Conservation (phyloP, 257 asterid genomes). For the Penstemon newberryi region DNA sequence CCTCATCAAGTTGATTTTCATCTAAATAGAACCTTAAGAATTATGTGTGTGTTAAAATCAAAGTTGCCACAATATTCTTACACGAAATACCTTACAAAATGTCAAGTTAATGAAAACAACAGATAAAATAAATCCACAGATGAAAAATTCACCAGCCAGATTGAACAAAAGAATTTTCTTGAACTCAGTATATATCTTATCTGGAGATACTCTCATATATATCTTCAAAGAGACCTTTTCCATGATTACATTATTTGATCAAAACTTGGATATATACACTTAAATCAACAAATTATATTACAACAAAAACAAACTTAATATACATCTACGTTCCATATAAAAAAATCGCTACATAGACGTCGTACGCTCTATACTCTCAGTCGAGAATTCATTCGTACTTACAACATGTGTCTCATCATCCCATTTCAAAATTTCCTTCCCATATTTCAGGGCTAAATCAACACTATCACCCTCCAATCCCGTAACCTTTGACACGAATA, state of each 20-base stretch:
- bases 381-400: slow-evolving; percentile 46
- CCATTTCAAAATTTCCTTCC: slow-evolving; percentile 78
- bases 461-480: slow-evolving; percentile 73
- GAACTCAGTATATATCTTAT: not conserved
- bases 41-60: no score
- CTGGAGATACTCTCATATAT: slow-evolving; percentile 13
- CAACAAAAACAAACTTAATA: not conserved
- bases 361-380: slow-evolving; percentile 66
- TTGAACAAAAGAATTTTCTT: slow-evolving; percentile 31
- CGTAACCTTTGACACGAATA: slow-evolving; percentile 64
- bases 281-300: not conserved
- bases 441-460: slow-evolving; percentile 59
- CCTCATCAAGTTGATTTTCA: no score
- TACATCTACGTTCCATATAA: not conserved
- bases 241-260: slow-evolving; percentile 23
- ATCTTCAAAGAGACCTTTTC: slow-evolving; percentile 17
- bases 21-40: no score
- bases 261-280: slow-evolving; percentile 24
- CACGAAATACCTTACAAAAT: not conserved
- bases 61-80: not conserved
- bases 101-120: not conserved
- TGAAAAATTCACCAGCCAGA: not conserved
- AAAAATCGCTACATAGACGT: slow-evolving; percentile 38
- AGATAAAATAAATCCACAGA: not conserved
- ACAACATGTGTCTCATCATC: slow-evolving; percentile 44